Evolutionary conservation across 2,329 filamentous ascomycete genomes (phyloP), one percentile per base, ranked within the genome.

Genomic region (Cladosporium austrohemisphaericum): DNA sequence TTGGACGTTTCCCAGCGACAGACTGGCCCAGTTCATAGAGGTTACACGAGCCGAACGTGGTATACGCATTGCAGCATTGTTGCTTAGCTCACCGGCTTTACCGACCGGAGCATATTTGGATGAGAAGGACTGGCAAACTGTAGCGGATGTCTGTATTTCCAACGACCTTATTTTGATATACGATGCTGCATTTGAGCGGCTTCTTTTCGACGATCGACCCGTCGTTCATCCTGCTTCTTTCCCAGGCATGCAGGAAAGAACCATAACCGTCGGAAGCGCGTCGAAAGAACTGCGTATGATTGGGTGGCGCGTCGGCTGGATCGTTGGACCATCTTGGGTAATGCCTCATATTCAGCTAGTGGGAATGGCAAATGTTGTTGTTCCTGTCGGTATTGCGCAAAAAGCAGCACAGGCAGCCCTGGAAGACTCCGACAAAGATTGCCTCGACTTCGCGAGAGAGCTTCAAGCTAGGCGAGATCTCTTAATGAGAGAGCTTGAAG

Each of bases 361-460:
- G 11, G 44, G 37, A 18, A 52, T 44, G 50, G 44, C 43, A 20
- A 52, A 52, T 35, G 25, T 49, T 20, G 44, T 52, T 3, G 50
- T 52, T 5, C 44, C 50, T 25, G 33, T 49, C 20, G 50, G 38
- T 1, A 49, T 49, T 14, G 49, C 29, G 22, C 51, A 33, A 40
- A 57, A 49, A 18, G 41, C 41, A 11, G 41, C 41, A 23, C 28
- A 50, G 31, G 44, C 51, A 45, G 43, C 52, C 16, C 35, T 58
- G 36, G 49, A 55, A 51, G 32, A 46, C 35, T 41, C 44, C 48
- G 29, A 52, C n/a, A n/a, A 40, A 40, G 46, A 50, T 28, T 32
- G 32, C n/a, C 9, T 40, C 5, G 46, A 41, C 6, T 52, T 46
- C 16, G 47, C 41, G 5, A 26, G 16, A 20, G 46, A 52, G 41